Evolutionary conservation across 805 yeast species (phyloP).

Genomic region (Kuraishia cidri): DNA sequence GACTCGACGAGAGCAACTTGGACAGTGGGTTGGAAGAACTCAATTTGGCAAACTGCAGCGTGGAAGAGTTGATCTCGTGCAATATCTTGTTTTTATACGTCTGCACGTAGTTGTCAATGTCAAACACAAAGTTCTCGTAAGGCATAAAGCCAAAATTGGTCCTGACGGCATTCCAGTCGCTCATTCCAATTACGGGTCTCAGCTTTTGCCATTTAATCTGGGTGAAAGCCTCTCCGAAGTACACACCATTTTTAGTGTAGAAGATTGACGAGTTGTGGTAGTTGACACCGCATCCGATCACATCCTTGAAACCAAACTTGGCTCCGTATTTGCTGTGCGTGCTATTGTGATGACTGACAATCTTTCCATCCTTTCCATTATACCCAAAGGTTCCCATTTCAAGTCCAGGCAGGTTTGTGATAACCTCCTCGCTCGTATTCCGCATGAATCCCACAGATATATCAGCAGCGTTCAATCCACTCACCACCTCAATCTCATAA

Average conservation of each 20-base stretch:
- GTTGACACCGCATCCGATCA: constrained; percentile 80
- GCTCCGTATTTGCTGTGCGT: constrained; percentile 29
- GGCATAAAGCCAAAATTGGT: constrained; percentile 43
- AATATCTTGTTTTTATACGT: constrained; percentile 21
- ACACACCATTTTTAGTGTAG: constrained; percentile 75
- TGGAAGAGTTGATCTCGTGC: constrained; percentile 9
- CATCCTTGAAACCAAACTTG: constrained; percentile 47
- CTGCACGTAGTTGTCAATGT: constrained; percentile 37
- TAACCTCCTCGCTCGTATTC: constrained; percentile 10
- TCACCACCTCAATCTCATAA: constrained; percentile 33
- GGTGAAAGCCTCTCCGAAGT: constrained; percentile 43
- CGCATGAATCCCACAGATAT: constrained; percentile 35
- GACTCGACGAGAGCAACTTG: neutral
- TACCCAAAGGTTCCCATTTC: constrained; percentile 42
- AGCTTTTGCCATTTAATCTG: constrained; percentile 23
- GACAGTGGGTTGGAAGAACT: neutral
- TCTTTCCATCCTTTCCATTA: constrained; percentile 42
- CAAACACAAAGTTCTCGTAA: constrained; percentile 29
- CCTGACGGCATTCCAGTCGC: constrained; percentile 28
- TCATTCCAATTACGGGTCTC: constrained; percentile 42
- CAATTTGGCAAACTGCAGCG: neutral
- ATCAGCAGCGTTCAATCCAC: constrained; percentile 27
- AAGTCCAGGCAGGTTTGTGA: constrained; percentile 34
- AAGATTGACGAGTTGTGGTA: constrained; percentile 55
- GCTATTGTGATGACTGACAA: constrained; percentile 24